Evolutionary conservation across 2,329 filamentous ascomycete genomes (phyloP).

Genomic region (Rutstroemia sp.): DNA sequence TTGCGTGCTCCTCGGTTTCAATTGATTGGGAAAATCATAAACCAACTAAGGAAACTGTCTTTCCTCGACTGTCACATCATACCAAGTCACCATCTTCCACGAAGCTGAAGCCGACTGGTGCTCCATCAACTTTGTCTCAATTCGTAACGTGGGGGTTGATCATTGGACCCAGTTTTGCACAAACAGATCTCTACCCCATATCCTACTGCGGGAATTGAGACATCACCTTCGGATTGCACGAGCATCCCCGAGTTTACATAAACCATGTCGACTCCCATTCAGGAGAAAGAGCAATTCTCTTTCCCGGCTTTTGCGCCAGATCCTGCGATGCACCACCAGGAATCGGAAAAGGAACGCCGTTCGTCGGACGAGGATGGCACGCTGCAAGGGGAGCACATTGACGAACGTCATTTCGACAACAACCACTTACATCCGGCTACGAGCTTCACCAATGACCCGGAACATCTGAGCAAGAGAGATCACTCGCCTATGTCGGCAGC

Average conservation of each 20-base stretch:
- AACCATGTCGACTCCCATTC: constrained; percentile 25
- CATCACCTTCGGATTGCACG: not conserved
- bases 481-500: constrained; percentile 40
- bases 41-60: not conserved
- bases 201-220: not conserved
- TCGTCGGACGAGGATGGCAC: constrained; percentile 30
- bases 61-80: not conserved
- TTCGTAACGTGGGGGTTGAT: constrained; percentile 4
- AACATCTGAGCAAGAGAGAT: constrained; percentile 16
- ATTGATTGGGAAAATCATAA: not conserved
- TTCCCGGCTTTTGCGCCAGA: constrained; percentile 26
- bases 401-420: constrained; percentile 22
- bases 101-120: no score
- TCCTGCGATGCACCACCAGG: not conserved
- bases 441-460: constrained; percentile 31
- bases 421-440: constrained; percentile 43
- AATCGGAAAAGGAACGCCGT: constrained; percentile 13
- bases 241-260: not conserved
- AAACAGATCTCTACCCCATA: not conserved
- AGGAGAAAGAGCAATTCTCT: constrained; percentile 27
- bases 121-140: not conserved
- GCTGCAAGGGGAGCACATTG: constrained; percentile 19
- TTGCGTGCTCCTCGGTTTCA: not conserved
- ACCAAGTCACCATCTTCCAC: not conserved
- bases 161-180: constrained; percentile 1